Evolutionary conservation across 345 rosid species (phyloP), one percentile per base, ranked within the genome.

Genomic region (Populus alba): DNA sequence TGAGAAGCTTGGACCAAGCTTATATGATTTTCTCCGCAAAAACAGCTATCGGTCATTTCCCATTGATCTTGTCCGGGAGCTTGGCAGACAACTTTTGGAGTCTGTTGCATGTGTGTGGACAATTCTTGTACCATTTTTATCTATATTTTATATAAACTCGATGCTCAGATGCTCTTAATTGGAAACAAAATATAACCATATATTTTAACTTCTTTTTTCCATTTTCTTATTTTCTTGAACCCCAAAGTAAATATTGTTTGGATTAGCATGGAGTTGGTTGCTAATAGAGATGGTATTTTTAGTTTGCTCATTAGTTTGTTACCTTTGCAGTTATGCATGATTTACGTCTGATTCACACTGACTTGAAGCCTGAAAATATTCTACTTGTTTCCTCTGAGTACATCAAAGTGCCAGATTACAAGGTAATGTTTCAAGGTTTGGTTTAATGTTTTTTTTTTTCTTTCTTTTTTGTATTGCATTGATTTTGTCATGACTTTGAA

Each of bases 281-380:
- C 20, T 79, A 41, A 53, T 63, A 13, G 47, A 69, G 77, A 79
- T 59, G 71, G 61, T 47, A 73, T 59, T 75, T 57, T 55, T 71
- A 57, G 67, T 72, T 66, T 37, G 57, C 69, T 81, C 12, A 77
- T 77, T 68, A 18, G 23, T 69, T 68, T 39, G 39, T 62, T 51
- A 3, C 75, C 47, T 62, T 79, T 85, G 91, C 93, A 92, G 95
- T 91, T 80, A 86, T 92, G 95, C 93, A 91, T 74, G 95, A 92
- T 22, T 85, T 92, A n/a, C 89, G 80, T 73, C 83, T 91, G 59
- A 89, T 92, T 75, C 95, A 92, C 85, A 92, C 97, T 1, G 95
- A 91, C 85, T 72, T 92, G 89, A 92, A 92, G 90, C 97, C 97
- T 38, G 95, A 92, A 84, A 92, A 92, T 81, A 87, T 91, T 81